Percentiles rank a stretch among this genome's conserved stretches.
Evolutionary conservation across 208 protist species (phyloP).

Genomic region (Trypanosoma vivax): DNA sequence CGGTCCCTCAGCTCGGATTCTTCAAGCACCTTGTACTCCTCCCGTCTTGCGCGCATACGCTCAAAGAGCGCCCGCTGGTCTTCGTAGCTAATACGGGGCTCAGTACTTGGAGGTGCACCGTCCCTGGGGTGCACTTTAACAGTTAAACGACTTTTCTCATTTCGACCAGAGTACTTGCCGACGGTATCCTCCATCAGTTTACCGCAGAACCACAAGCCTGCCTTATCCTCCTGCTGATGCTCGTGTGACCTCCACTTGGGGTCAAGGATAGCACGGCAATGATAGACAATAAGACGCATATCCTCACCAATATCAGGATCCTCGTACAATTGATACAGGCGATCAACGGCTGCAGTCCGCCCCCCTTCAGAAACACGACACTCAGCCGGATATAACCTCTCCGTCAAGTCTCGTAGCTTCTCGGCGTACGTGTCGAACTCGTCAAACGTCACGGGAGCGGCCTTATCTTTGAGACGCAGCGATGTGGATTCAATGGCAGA

Average conservation of each 20-base stretch:
- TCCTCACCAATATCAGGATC: conserved; percentile 73
- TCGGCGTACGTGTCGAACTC: conserved; percentile 35
- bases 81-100: conserved; percentile 78
- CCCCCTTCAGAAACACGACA: conserved; percentile 31
- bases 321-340: conserved; percentile 41
- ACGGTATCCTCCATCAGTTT: conserved; percentile 55
- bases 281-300: conserved; percentile 63
- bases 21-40: conserved; percentile 49
- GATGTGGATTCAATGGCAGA: conserved; percentile 22
- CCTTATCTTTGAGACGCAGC: conserved; percentile 39
- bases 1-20: conserved; percentile 68
- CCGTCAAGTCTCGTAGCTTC: conserved; percentile 33
- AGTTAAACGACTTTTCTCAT: conserved; percentile 65
- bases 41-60: conserved; percentile 42
- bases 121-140: conserved; percentile 59
- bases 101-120: conserved; percentile 47
- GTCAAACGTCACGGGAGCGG: conserved; percentile 13
- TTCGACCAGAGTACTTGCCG: conserved; percentile 41
- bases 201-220: conserved; percentile 70
- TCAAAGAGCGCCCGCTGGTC: conserved; percentile 63
- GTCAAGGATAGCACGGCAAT: conserved; percentile 76
- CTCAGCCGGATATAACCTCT: conserved; percentile 34
- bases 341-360: conserved; percentile 30
- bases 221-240: conserved; percentile 25
- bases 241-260: conserved; percentile 54